Percentiles rank a stretch among this genome's conserved stretches.
phyloP scores from a whole-genome alignment of 257 asterid species.

The Przewalskia tangutica region DNA sequence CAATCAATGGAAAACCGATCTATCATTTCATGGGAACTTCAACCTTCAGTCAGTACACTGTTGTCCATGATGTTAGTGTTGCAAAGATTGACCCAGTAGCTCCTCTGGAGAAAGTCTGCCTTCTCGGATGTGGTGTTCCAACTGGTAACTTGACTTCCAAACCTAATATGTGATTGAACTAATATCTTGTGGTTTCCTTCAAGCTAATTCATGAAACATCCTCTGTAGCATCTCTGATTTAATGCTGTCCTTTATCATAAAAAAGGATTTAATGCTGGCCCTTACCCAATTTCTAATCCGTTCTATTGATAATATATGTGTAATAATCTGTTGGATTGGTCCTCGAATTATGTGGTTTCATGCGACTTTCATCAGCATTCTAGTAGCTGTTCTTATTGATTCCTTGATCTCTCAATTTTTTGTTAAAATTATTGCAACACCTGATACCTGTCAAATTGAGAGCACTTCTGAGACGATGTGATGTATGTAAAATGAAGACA shows the following conservation, averaged over 20 bases:
- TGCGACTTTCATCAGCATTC: not conserved
- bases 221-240: not conserved
- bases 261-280: not conserved
- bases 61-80: constrained; percentile 90
- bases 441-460: not conserved
- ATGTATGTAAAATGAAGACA: not conserved
- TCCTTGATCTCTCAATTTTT: not conserved
- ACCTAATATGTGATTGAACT: not conserved
- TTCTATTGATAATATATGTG: not conserved
- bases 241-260: not conserved
- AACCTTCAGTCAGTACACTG: constrained; percentile 92
- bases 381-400: not conserved
- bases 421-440: not conserved
- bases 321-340: not conserved
- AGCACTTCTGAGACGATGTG: not conserved
- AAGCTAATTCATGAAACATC: not conserved
- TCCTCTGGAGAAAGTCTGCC: constrained; percentile 89
- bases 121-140: constrained; percentile 95
- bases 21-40: constrained; percentile 99
- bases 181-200: not conserved
- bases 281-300: not conserved
- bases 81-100: constrained; percentile 84
- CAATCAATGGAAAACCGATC: constrained; percentile 69
- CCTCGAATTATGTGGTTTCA: not conserved
- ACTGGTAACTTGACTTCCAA: constrained; percentile 41